phyloP scores from a whole-genome alignment of 2,329 filamentous ascomycete genomes.

The Colletotrichum karsti region DNA sequence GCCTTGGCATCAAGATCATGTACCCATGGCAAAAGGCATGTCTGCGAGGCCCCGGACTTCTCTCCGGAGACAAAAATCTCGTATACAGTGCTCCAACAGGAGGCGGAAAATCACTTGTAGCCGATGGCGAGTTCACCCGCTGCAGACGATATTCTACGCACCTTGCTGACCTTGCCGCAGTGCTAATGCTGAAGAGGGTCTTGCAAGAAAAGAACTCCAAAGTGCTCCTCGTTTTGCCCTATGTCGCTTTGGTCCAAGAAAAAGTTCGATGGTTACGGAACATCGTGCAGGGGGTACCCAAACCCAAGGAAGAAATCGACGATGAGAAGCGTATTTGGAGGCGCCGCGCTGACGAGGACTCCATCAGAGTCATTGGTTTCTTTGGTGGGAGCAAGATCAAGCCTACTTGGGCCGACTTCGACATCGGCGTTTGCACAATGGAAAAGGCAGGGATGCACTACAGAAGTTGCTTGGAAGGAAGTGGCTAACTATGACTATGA shows the following conservation, averaged over 20 bases:
- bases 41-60: constrained; percentile 71
- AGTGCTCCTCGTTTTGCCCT: constrained; percentile 77
- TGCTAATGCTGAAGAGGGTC: constrained; percentile 77
- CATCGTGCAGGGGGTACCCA: constrained; percentile 67
- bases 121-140: constrained; percentile 53
- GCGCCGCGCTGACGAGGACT: constrained; percentile 63
- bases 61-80: constrained; percentile 72
- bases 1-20: constrained; percentile 75
- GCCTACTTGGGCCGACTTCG: constrained; percentile 76
- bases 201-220: constrained; percentile 71
- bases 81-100: constrained; percentile 85
- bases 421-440: constrained; percentile 81
- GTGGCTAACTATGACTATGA: neutral
- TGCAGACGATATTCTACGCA: neutral
- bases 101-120: constrained; percentile 80
- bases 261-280: constrained; percentile 79
- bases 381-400: constrained; percentile 77
- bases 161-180: constrained; percentile 38
- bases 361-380: constrained; percentile 74
- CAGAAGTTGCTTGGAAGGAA: neutral
- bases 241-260: constrained; percentile 82
- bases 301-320: constrained; percentile 44
- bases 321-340: constrained; percentile 57
- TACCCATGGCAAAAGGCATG: constrained; percentile 85
- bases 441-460: constrained; percentile 65